A percentile compares a stretch with the other conserved stretches of the same genome.
phyloP scores from a whole-genome alignment of 179 eudicot genomes.

The Pouteria campechiana region DNA sequence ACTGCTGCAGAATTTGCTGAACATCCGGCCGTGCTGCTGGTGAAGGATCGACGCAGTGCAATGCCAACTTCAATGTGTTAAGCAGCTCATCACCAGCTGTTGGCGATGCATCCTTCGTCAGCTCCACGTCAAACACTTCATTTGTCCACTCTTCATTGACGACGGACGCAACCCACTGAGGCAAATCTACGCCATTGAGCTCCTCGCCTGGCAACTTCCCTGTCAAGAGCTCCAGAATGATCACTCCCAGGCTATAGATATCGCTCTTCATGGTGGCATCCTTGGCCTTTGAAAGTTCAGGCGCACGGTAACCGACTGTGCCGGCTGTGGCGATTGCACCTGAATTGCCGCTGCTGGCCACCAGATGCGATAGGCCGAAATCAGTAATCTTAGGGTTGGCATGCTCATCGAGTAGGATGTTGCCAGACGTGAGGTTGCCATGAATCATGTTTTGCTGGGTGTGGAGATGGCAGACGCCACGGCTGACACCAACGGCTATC shows the following conservation, averaged over 20 bases:
- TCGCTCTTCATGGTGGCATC: slow-evolving; percentile 62
- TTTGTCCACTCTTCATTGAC: slow-evolving; percentile 97
- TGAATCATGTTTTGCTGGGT: slow-evolving; percentile 49
- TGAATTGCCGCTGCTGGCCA: slow-evolving; percentile 62
- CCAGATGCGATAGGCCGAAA: slow-evolving; percentile 62
- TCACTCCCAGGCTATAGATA: slow-evolving; percentile 82
- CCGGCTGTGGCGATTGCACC: slow-evolving; percentile 60
- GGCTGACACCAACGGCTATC: slow-evolving; percentile 60
- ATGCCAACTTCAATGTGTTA: slow-evolving; percentile 63
- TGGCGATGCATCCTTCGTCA: slow-evolving; percentile 63
- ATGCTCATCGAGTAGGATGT: slow-evolving; percentile 58
- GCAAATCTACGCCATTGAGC: slow-evolving; percentile 67
- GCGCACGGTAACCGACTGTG: slow-evolving; percentile 75
- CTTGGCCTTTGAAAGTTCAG: slow-evolving; percentile 70
- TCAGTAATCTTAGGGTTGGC: slow-evolving; percentile 58
- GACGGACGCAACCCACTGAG: slow-evolving; percentile 91
- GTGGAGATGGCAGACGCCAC: slow-evolving; percentile 66
- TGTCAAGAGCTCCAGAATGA: slow-evolving; percentile 69
- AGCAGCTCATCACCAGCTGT: slow-evolving; percentile 71
- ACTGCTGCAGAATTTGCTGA: slow-evolving; percentile 57
- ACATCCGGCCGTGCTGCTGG: slow-evolving; percentile 75
- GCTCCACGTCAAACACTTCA: slow-evolving; percentile 88
- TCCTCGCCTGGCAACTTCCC: slow-evolving; percentile 88
- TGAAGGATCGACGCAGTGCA: slow-evolving; percentile 88
- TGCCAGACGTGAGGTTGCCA: slow-evolving; percentile 79